Conservation (phyloP, 805 yeast genomes). For the Candida bentonensis region DNA sequence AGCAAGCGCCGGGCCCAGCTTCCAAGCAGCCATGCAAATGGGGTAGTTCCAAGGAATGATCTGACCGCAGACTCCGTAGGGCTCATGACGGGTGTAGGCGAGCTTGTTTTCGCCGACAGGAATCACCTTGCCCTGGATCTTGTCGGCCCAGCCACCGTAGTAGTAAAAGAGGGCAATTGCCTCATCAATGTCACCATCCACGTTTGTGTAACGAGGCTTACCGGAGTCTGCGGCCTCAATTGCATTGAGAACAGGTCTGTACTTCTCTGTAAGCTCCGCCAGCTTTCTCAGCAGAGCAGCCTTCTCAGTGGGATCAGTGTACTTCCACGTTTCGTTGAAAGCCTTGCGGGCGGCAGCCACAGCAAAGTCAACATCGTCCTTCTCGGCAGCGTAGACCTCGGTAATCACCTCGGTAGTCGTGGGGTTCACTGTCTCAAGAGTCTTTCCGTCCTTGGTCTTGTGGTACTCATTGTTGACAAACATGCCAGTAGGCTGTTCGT, state of each 20-base stretch:
- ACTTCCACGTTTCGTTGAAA: slow-evolving; percentile 53
- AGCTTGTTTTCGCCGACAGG: slow-evolving; percentile 45
- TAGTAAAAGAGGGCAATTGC: slow-evolving; percentile 44
- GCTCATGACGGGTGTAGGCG: slow-evolving; percentile 58
- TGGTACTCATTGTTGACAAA: slow-evolving; percentile 61
- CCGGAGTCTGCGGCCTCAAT: slow-evolving; percentile 88
- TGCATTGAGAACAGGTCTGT: slow-evolving; percentile 58
- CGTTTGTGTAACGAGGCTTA: slow-evolving; percentile 36
- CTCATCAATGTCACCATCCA: slow-evolving; percentile 39
- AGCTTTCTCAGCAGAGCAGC: slow-evolving; percentile 50
- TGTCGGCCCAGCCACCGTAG: slow-evolving; percentile 67
- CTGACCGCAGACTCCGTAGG: slow-evolving; percentile 52
- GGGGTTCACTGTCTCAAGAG: slow-evolving; percentile 52
- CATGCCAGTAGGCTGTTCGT: slow-evolving; percentile 75
- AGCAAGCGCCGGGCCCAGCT: slow-evolving; percentile 70
- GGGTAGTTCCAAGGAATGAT: slow-evolving; percentile 68
- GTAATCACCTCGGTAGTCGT: slow-evolving; percentile 61
- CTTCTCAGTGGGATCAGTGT: slow-evolving; percentile 54
- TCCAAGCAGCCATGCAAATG: slow-evolving; percentile 63
- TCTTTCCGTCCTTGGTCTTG: slow-evolving; percentile 41
- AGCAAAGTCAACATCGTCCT: slow-evolving; percentile 70
- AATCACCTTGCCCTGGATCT: slow-evolving; percentile 45
- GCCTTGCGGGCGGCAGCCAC: slow-evolving; percentile 77
- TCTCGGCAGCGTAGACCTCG: slow-evolving; percentile 59
- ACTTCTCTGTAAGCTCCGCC: slow-evolving; percentile 65